Percentiles rank a stretch among this genome's conserved stretches.
Conservation (phyloP, 1,284 basidiomycete species). For the Heimioporus retisporus region DNA sequence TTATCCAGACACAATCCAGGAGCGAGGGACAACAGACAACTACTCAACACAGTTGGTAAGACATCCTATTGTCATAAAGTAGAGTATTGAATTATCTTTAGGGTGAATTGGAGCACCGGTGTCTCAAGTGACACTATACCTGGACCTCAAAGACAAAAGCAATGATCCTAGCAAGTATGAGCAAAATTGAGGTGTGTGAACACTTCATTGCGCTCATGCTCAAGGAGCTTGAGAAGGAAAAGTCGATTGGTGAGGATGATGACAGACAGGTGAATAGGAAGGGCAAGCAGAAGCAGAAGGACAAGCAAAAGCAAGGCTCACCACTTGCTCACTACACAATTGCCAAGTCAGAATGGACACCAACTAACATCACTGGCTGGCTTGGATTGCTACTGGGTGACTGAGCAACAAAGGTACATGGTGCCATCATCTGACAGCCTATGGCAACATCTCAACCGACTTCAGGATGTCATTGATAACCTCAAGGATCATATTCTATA, state of each 20-base stretch:
- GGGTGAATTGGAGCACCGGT: not conserved
- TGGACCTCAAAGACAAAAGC: not conserved
- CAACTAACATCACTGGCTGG: not conserved
- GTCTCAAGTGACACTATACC: not conserved
- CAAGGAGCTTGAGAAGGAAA: not conserved
- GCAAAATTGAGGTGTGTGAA: not conserved
- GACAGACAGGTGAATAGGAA: not conserved
- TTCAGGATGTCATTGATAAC: constrained; percentile 5
- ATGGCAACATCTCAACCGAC: not conserved
- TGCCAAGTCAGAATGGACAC: not conserved
- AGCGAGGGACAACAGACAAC: not conserved
- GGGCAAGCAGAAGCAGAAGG: not conserved
- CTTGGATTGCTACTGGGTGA: not conserved
- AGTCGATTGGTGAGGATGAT: not conserved
- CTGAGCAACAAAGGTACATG: constrained; percentile 2
- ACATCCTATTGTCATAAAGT: not conserved
- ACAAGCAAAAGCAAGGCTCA: not conserved
- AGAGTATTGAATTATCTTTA: not conserved
- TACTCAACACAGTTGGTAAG: not conserved
- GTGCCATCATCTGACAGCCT: not conserved
- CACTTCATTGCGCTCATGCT: not conserved
- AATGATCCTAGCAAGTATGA: not conserved
- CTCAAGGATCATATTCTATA: constrained; percentile 3
- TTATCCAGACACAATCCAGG: not conserved
- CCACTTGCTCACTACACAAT: not conserved